Evolutionary conservation across 345 rosid genomes (phyloP), one percentile per base, ranked within the genome.

Genomic region (Citrus mangshanensis): DNA sequence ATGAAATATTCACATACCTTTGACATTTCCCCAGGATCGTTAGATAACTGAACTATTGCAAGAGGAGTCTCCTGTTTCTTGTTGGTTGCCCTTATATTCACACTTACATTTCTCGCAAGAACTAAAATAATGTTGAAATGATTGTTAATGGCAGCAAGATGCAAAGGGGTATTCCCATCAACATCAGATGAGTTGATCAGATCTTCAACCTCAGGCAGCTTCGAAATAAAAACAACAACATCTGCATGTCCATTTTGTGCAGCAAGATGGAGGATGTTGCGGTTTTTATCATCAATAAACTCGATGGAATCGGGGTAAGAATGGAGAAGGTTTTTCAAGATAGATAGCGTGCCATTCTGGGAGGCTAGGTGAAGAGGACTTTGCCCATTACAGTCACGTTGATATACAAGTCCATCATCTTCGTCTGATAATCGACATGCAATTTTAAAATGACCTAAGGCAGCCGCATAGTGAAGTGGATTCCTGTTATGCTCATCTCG

Each of bases 381-480:
- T 58, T 40, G 49, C 1, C 73, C 12, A 6, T 61, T 60, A 1
- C 3, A 4, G 19, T 81, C 78, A 1, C 1, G 3, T 8, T 4
- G 0, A 35, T 73, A 68, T 59, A 32, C 76, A 51, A n/a, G 7
- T 2, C 4, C 21, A 16, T 9, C 0, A 46, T 51, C n/a, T 10
- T 30, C 2, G 1, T 73, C 6, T 4, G 62, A 19, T 16, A 81
- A 18, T 7, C 12, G 1, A 21, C 59, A 7, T 4, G 58, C 77
- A 21, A 68, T 60, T 19, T 24, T 19, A 4, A 13, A 9, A 40
- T 24, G 10, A 27, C 65, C 64, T 2, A 42, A 42, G 49, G 14
- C 13, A 2, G 78, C 81, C 0, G 81, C 84, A 49, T 60, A 54
- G 69, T 74, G 67, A 60, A 78, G 75, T 1, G 81, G 61, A 59